phyloP scores from a whole-genome alignment of 305 asterid species.

The Coffea humblotiana region DNA sequence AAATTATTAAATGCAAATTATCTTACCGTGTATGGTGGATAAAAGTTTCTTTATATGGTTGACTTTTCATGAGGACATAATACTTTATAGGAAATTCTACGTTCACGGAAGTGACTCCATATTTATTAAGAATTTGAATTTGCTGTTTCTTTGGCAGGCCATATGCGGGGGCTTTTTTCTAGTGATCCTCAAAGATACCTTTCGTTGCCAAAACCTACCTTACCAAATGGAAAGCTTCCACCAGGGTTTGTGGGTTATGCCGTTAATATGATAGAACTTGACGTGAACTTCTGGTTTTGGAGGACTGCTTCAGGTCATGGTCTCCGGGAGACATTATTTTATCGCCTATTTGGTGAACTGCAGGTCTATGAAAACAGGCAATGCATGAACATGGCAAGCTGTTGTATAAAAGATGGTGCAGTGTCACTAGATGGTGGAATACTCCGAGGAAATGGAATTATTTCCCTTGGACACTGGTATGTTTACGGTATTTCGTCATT shows the following conservation, averaged over 20 bases:
- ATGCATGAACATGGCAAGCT: constrained; percentile 45
- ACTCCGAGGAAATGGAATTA: constrained; percentile 47
- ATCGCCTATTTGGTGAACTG: constrained; percentile 57
- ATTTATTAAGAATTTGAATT: not conserved
- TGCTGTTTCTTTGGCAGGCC: constrained; percentile 35
- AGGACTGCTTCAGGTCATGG: constrained; percentile 42
- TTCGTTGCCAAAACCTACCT: constrained; percentile 36
- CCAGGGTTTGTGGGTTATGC: constrained; percentile 58
- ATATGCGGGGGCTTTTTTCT: constrained; percentile 14
- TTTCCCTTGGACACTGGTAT: constrained; percentile 47
- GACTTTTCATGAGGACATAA: not conserved
- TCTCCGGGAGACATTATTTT: constrained; percentile 55
- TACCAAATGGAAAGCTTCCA: constrained; percentile 40
- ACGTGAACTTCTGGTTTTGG: constrained; percentile 21
- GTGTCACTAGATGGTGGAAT: constrained; percentile 73
- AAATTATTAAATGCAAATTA: not conserved
- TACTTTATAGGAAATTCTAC: not conserved
- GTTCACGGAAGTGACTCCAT: not conserved
- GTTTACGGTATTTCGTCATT: not conserved
- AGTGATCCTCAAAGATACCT: constrained; percentile 35
- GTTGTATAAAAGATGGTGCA: constrained; percentile 47
- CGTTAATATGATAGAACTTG: constrained; percentile 45
- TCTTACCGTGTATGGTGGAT: not conserved
- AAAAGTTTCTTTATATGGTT: not conserved
- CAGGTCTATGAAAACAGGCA: constrained; percentile 52